phyloP scores from a whole-genome alignment of 2,329 filamentous ascomycete genomes.

The Tolypocladium amazonense region DNA sequence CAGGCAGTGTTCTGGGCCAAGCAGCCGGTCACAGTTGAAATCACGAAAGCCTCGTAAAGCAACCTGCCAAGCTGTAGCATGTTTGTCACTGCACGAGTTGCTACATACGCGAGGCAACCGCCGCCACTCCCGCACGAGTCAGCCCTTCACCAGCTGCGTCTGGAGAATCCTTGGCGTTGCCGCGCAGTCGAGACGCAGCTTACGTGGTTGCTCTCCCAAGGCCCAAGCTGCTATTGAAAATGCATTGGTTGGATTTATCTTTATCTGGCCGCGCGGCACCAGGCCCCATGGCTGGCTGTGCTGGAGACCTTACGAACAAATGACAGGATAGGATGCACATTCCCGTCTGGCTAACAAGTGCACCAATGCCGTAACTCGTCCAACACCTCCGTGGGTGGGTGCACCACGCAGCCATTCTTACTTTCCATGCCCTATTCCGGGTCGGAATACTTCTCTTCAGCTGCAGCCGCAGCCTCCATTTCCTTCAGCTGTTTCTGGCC shows the following conservation, averaged over 20 bases:
- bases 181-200: neutral
- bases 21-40: neutral
- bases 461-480: conserved; percentile 45
- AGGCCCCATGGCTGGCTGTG: neutral
- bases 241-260: neutral
- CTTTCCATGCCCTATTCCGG: conserved; percentile 23
- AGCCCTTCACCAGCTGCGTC: neutral
- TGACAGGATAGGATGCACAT: too few relatives aligned
- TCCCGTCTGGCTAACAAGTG: neutral
- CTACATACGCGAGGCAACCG: too few relatives aligned
- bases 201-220: neutral
- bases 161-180: neutral
- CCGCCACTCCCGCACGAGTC: neutral
- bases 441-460: conserved; percentile 15
- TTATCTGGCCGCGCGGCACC: neutral
- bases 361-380: neutral
- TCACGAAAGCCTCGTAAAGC: neutral
- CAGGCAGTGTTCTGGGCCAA: neutral
- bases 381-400: too few relatives aligned
- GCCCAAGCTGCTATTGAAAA: neutral
- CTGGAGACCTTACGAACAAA: too few relatives aligned
- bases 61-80: neutral
- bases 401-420: neutral
- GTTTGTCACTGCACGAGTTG: neutral
- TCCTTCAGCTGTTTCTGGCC: conserved; percentile 69